Conservation (phyloP, 257 asterid species). For the Solanum pennellii region DNA sequence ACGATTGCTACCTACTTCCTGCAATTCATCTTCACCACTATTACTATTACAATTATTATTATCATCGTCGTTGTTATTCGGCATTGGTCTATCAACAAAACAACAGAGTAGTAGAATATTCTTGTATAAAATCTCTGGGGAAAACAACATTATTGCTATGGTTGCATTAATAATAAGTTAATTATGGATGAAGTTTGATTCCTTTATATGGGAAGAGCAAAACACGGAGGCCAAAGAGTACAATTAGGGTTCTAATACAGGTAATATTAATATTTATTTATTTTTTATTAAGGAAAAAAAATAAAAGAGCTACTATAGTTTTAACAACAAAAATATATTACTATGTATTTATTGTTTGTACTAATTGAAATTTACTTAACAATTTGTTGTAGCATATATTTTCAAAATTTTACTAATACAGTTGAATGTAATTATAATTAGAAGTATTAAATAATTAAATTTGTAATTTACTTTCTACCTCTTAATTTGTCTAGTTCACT, state of each 20-base stretch:
- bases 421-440: too few relatives aligned
- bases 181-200: neutral
- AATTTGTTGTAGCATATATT: too few relatives aligned
- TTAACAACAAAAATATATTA: neutral
- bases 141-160: neutral
- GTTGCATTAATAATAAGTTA: neutral
- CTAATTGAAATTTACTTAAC: neutral
- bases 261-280: neutral
- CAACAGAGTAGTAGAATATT: neutral
- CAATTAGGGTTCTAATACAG: neutral
- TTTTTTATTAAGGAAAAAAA: neutral
- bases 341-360: neutral
- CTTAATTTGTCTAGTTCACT: neutral
- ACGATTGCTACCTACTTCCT: neutral
- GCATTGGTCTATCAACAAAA: neutral
- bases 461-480: neutral
- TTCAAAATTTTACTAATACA: too few relatives aligned
- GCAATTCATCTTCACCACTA: neutral
- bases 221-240: neutral
- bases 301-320: neutral
- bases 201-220: neutral
- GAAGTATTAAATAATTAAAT: too few relatives aligned
- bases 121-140: neutral
- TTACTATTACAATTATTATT: neutral
- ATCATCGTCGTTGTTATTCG: neutral